phyloP scores from a whole-genome alignment of 371 early-diverging fungal species.

The Catenaria anguillulae region DNA sequence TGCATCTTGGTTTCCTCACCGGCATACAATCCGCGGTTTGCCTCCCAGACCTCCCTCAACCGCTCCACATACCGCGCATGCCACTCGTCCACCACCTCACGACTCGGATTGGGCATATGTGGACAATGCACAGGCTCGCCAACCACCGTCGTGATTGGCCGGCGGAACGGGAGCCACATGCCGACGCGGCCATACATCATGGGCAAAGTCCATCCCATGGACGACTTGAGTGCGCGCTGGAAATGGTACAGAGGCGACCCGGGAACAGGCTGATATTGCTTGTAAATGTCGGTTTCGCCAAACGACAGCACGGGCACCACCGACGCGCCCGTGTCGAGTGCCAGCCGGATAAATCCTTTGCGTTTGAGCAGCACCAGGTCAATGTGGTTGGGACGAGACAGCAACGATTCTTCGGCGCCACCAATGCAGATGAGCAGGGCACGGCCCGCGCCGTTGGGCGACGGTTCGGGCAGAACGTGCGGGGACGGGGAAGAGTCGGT shows the following conservation, averaged over 20 bases:
- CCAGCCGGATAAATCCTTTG: conserved; percentile 29
- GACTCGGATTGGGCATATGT: too few species aligned
- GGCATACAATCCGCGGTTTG: too few species aligned
- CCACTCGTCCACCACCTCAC: too few species aligned
- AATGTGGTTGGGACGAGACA: conserved; percentile 22
- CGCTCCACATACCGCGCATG: too few species aligned
- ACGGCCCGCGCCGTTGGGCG: conserved; percentile 9
- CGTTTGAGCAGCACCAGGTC: conserved; percentile 26
- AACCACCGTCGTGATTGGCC: conserved; percentile 17
- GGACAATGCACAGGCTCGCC: too few species aligned
- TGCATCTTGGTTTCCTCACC: too few species aligned
- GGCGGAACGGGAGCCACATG: conserved; percentile 17
- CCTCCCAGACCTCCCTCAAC: too few species aligned
- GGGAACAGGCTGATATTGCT: conserved; percentile 11
- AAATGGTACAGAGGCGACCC: conserved; percentile 12
- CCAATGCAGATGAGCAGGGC: conserved; percentile 21
- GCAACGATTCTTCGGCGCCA: conserved; percentile 25
- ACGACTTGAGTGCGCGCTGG: conserved; percentile 11
- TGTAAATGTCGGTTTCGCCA: conserved; percentile 33
- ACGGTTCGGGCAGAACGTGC: too few species aligned
- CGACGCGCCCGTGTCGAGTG: conserved; percentile 24
- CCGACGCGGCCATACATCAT: conserved; percentile 22
- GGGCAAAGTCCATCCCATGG: conserved; percentile 21
- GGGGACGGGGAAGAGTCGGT: neutral
- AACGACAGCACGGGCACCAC: conserved; percentile 29